Base-by-base conservation (phyloP, 2,329 filamentous ascomycete species). In the Trichoderma sp. region DNA sequence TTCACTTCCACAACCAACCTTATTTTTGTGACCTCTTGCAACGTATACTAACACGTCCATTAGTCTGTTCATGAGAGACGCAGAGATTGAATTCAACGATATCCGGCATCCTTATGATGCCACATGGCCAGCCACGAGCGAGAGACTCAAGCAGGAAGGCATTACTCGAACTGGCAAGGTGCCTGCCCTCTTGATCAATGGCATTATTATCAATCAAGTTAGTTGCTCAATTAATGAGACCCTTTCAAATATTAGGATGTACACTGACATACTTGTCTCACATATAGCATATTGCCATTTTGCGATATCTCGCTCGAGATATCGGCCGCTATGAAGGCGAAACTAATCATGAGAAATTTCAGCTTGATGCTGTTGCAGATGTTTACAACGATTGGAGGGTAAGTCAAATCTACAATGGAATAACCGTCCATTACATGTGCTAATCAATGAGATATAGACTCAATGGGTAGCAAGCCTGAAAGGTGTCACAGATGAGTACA, bases 301-400 rank as follows among this genome's bases (percentile, higher is more conserved):
- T 83, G 6, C 78, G 82, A n/a, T 83, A 79, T 64, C 74, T 83
- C 0, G 71, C 81, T 1, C 77, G 81, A 3, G 79, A 82, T 0
- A 76, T 81, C 1, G 79, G 78, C 11, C 65, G 61, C 3, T 83
- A 83, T 26, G 81, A 83, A 21, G 82, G 82, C 9, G 76, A 78
- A 2, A 80, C 80, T 2, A 81, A 74, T 53, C 73, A 75, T 3
- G 82, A 83, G 26, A 83, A 82, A 70, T 82, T 79, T 51, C 21
- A 79, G 3, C 77, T 82, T 0, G 82, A 83, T 71, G 75, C 78
- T 2, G 80, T 82, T 0, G 71, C 81, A 1, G 82, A 83, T 36
- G 72, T 82, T 12, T 83, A 83, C 34, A 77, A 80, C 8, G 82
- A 83, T 53, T 83, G 82, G 82, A 77, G 82, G 57, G 82, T 82